Base-by-base conservation (phyloP, 2,329 filamentous ascomycete species). In the Fusarium musae region DNA sequence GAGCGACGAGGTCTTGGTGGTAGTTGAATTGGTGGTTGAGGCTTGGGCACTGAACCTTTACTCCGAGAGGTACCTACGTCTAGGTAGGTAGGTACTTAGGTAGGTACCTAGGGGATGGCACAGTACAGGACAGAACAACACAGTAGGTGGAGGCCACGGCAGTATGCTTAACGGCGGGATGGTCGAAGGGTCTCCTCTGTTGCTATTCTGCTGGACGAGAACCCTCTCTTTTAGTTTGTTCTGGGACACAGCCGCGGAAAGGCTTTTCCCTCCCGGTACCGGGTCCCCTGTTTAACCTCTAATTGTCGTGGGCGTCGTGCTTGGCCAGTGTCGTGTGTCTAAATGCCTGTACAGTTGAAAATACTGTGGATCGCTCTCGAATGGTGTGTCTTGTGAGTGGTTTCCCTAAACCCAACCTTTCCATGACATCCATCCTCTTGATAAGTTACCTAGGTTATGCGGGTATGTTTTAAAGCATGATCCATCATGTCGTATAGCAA, bases 1-100 rank as follows among this genome's bases (percentile, higher is more conserved):
- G 78, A 74, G 72, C 68, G 66, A 69, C 66, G 69, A 79, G 74
- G 78, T 72, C 75, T 77, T 74, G 74, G 72, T 70, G 66, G 75
- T 74, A 75, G 78, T 54, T 34, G 50, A 80, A 72, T 80, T 79
- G 77, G 78, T 78, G 75, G 75, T 78, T 83, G 83, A 84, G 82
- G 82, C 82, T 70, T 60, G 52, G 67, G 82, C 80, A 66, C 61
- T 66, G 42, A 21, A 53, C 56, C 82, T 83, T 83, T 82, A 54
- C 50, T 54, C 50, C 19, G 23, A 16, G 36, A 66, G 59, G 63
- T 58, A 66, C 36, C 43, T 62, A 37, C 36, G 36, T 9, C 36
- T 36, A 34, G 13, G 13, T 34, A 34, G 13, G 13, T 36, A 9
- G 16, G 16, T 37, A 37, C 34, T 9, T 17, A 17, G 15, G 16